Evolutionary conservation across 2,329 filamentous ascomycete species (phyloP).

Genomic region (Aspergillus calidoustus): DNA sequence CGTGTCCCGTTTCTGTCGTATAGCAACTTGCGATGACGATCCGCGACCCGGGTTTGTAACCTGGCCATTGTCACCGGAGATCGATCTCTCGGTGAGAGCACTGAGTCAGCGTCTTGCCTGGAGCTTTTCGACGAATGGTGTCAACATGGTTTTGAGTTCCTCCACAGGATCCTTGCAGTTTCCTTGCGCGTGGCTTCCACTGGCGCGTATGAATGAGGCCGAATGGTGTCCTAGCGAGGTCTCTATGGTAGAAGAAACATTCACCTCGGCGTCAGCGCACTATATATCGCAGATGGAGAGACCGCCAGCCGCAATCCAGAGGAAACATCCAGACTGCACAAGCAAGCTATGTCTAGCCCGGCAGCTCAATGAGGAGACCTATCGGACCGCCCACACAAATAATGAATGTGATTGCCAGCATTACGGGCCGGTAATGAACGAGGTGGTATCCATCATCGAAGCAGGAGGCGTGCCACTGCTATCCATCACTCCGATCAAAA

Average conservation of each 20-base stretch:
- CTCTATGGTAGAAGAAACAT: slow-evolving; percentile 7
- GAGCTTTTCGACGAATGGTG: not conserved
- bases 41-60: not conserved
- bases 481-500: slow-evolving; percentile 6
- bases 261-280: slow-evolving; percentile 8
- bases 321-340: slow-evolving; percentile 5
- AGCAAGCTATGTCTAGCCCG: slow-evolving; percentile 7
- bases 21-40: slow-evolving; percentile 7
- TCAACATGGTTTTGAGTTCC: not conserved
- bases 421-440: not conserved
- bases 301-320: not conserved
- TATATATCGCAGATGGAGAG: slow-evolving; percentile 4
- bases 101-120: slow-evolving; percentile 5
- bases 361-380: slow-evolving; percentile 13
- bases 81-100: slow-evolving; percentile 9
- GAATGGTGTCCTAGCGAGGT: slow-evolving; percentile 12
- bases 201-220: slow-evolving; percentile 6
- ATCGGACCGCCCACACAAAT: slow-evolving; percentile 8
- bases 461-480: not conserved
- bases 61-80: slow-evolving; percentile 10
- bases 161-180: slow-evolving; percentile 1
- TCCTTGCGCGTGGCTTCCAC: slow-evolving; percentile 10
- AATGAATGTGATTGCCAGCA: slow-evolving; percentile 6
- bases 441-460: not conserved
- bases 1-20: slow-evolving; percentile 9